These are phyloP conservation scores for Medicago ruthenica DNA, from an alignment of 306 rosid genomes.

Conservation along the genomic window DNA sequence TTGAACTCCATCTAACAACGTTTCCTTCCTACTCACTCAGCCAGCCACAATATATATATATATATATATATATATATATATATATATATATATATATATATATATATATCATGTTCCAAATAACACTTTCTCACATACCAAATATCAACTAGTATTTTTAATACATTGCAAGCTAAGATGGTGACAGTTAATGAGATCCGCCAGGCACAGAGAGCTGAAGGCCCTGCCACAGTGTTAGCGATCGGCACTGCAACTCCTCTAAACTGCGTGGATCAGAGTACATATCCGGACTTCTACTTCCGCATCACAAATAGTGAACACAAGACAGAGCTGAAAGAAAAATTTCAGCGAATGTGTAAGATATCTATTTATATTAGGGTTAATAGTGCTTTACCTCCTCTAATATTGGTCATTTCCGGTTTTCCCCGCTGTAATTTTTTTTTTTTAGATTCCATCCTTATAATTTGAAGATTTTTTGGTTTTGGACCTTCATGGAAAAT, in stretches of 20 bases:
- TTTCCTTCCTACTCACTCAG: not conserved
- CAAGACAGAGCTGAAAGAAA: conserved; percentile 17
- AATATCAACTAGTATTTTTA: not conserved
- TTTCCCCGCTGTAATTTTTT: too few species aligned
- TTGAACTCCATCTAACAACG: not conserved
- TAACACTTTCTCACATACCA: not conserved
- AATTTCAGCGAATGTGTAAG: conserved; percentile 48
- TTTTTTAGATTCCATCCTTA: too few species aligned
- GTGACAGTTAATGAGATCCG: conserved; percentile 53
- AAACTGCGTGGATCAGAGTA: conserved; percentile 56
- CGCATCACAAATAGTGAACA: not conserved
- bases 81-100: too few species aligned
- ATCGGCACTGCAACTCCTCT: conserved; percentile 63
- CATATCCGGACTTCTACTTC: conserved; percentile 63
- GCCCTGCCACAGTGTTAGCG: conserved; percentile 64
- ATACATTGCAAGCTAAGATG: conserved; percentile 17
- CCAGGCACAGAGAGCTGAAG: conserved; percentile 63
- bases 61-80: too few species aligned
- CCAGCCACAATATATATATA: not conserved
- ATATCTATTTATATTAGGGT: not conserved
- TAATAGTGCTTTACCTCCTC: too few species aligned
- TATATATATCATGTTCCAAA: not conserved
- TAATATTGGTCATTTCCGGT: too few species aligned
- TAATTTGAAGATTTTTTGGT: too few species aligned
- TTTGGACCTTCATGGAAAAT: too few species aligned